Evolutionary conservation across 805 yeast species (phyloP).

Genomic region (Sugiyamaella smithiae): DNA sequence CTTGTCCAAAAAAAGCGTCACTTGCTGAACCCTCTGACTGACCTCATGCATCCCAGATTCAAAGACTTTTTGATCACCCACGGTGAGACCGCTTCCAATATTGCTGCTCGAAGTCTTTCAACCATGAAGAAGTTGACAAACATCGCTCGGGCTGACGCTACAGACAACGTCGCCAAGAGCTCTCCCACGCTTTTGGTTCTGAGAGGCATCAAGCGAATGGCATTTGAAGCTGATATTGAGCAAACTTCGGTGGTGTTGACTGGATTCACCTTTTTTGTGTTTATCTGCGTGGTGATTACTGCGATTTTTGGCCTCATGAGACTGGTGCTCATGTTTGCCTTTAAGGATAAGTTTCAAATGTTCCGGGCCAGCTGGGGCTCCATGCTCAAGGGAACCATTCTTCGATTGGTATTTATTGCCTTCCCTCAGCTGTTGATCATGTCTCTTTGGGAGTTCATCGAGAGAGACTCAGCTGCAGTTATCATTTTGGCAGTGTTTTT

Average conservation of each 20-base stretch:
- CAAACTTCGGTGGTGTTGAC: slow-evolving; percentile 80
- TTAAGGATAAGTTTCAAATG: slow-evolving; percentile 40
- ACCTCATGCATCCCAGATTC: slow-evolving; percentile 6
- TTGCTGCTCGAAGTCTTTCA: neutral
- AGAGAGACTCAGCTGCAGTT: slow-evolving; percentile 82
- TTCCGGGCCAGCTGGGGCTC: slow-evolving; percentile 55
- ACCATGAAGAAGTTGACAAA: neutral
- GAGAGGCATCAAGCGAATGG: slow-evolving; percentile 85
- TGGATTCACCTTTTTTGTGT: slow-evolving; percentile 79
- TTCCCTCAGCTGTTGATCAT: slow-evolving; percentile 77
- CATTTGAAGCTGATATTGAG: slow-evolving; percentile 73
- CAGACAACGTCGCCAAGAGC: slow-evolving; percentile 19
- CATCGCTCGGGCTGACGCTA: slow-evolving; percentile 11
- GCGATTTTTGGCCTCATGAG: slow-evolving; percentile 56
- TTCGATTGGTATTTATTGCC: slow-evolving; percentile 79
- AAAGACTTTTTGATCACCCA: slow-evolving; percentile 10
- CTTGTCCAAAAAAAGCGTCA: slow-evolving; percentile 62
- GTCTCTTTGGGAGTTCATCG: slow-evolving; percentile 84
- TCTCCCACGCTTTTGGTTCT: slow-evolving; percentile 52
- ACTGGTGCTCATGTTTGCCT: slow-evolving; percentile 37
- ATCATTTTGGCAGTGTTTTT: slow-evolving; percentile 75
- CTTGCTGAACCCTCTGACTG: slow-evolving; percentile 17
- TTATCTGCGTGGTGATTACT: slow-evolving; percentile 71
- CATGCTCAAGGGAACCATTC: slow-evolving; percentile 72
- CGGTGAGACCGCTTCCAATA: slow-evolving; percentile 6